Conservation (phyloP, 257 asterid species). For the Solanum lignicaule region DNA sequence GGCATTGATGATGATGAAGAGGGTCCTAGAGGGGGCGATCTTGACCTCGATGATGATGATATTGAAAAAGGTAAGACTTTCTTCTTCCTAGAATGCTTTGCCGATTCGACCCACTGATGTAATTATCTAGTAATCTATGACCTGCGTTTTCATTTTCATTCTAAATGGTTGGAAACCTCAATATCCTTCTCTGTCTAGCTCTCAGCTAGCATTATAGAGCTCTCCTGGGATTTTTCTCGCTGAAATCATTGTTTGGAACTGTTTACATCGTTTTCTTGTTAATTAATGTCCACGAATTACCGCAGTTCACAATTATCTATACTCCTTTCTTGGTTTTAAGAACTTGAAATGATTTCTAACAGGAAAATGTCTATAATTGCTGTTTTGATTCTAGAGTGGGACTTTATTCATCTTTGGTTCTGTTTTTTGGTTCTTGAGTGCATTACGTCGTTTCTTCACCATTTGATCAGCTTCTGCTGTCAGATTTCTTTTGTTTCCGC, state of each 20-base stretch:
- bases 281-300: not conserved
- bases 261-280: not conserved
- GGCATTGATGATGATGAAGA: slow-evolving; percentile 88
- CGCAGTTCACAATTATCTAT: not conserved
- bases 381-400: not conserved
- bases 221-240: not conserved
- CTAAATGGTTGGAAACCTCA: not conserved
- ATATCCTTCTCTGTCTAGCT: not conserved
- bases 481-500: not conserved
- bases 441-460: not conserved
- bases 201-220: not conserved
- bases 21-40: slow-evolving; percentile 98
- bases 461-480: not conserved
- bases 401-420: not conserved
- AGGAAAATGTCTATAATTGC: not conserved
- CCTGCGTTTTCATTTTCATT: not conserved
- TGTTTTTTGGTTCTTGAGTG: not conserved
- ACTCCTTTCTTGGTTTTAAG: not conserved
- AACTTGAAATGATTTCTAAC: not conserved
- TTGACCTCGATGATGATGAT: slow-evolving; percentile 89
- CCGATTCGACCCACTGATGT: not conserved
- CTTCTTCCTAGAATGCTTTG: not conserved
- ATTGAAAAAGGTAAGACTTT: slow-evolving; percentile 69
- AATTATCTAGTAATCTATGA: not conserved
- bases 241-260: not conserved